Conservation (phyloP, 2,329 filamentous ascomycete genomes). For the Xylariaceae sp. region DNA sequence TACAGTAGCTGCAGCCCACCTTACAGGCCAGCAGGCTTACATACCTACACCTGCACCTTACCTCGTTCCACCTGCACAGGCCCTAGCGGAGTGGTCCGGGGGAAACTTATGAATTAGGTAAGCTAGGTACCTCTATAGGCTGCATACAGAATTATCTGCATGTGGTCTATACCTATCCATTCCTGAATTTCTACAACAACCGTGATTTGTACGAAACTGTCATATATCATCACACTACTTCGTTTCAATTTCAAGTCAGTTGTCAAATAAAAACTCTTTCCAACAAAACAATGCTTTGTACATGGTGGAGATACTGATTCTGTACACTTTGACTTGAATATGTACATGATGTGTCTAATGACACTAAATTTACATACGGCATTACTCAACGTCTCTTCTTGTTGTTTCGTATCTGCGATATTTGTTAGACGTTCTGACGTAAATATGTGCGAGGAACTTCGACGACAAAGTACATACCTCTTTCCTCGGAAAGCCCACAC, state of each 20-base stretch:
- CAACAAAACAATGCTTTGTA: constrained; percentile 12
- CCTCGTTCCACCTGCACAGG: constrained; percentile 19
- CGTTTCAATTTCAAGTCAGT: not conserved
- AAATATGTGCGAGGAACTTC: not conserved
- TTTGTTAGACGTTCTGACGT: constrained; percentile 37
- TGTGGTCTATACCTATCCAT: no score
- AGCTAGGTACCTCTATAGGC: no score
- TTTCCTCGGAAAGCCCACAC: constrained; percentile 97
- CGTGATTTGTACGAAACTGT: no score
- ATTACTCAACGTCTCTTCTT: constrained; percentile 48
- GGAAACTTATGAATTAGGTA: not conserved
- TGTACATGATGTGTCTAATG: constrained; percentile 1
- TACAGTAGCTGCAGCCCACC: not conserved
- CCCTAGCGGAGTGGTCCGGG: constrained; percentile 13
- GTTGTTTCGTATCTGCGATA: constrained; percentile 63
- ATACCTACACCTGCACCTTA: constrained; percentile 8
- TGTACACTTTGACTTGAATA: not conserved
- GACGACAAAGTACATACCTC: constrained; percentile 61
- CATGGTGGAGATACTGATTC: not conserved
- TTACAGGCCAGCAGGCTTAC: not conserved
- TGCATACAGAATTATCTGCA: no score
- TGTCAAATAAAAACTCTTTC: not conserved
- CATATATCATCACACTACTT: not conserved
- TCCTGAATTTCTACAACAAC: no score
- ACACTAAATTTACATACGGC: not conserved